Evolutionary conservation across 257 asterid genomes (phyloP).

Genomic region (Rehmannia glutinosa): DNA sequence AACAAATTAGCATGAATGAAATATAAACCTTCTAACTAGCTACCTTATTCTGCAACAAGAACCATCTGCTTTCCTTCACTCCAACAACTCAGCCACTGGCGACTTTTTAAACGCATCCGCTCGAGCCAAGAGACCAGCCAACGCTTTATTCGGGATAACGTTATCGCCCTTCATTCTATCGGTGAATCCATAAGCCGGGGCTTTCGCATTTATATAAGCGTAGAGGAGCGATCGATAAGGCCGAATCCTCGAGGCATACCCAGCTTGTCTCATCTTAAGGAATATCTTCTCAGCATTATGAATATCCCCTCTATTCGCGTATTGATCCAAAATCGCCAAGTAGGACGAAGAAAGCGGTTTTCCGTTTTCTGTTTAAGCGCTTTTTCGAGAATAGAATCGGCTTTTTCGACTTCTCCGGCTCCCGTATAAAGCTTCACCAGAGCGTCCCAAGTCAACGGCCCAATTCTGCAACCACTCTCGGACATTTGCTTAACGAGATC

Average conservation of each 20-base stretch:
- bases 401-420: conserved; percentile 74
- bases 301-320: conserved; percentile 64
- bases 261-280: conserved; percentile 45
- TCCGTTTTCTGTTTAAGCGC: conserved; percentile 28
- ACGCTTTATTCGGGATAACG: conserved; percentile 38
- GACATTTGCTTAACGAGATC: conserved; percentile 60
- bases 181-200: conserved; percentile 58
- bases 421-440: conserved; percentile 58
- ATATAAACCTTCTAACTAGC: not conserved
- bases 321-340: conserved; percentile 47
- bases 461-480: conserved; percentile 32
- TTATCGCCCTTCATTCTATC: conserved; percentile 69
- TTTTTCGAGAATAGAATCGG: conserved; percentile 53
- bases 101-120: conserved; percentile 42
- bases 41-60: not conserved
- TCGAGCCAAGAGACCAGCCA: conserved; percentile 39
- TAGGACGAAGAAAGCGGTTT: conserved; percentile 48
- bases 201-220: conserved; percentile 62
- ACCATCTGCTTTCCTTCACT: conserved; percentile 29
- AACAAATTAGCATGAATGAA: not conserved
- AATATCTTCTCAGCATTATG: conserved; percentile 71
- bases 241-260: conserved; percentile 29
- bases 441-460: conserved; percentile 60
- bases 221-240: conserved; percentile 45
- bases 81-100: conserved; percentile 44